A percentile compares a stretch with the other conserved stretches of the same genome.
These are phyloP conservation scores for Phanerochaete sordida DNA, from an alignment of 768 basidiomycete species.

Conservation along the genomic window DNA sequence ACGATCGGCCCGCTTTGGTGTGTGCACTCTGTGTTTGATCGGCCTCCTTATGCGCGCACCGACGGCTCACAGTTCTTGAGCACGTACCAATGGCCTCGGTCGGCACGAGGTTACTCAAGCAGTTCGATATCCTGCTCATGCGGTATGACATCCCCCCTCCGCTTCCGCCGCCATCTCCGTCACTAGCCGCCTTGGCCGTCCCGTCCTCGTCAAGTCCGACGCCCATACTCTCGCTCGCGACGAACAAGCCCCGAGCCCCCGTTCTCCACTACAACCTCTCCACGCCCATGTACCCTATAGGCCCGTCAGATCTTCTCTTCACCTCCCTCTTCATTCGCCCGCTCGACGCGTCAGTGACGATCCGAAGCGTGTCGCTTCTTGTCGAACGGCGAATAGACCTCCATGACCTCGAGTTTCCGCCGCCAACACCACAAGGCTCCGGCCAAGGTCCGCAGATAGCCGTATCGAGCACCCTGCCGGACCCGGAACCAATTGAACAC, in stretches of 20 bases:
- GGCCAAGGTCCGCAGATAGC: conserved; percentile 9
- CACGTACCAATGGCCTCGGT: conserved; percentile 64
- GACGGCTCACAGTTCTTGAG: conserved; percentile 49
- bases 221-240: conserved; percentile 34
- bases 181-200: conserved; percentile 13
- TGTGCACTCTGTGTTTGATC: background rate
- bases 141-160: conserved; percentile 60
- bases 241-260: conserved; percentile 54
- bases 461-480: conserved; percentile 8
- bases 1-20: conserved; percentile 1
- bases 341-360: conserved; percentile 48
- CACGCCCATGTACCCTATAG: conserved; percentile 55
- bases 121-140: conserved; percentile 69
- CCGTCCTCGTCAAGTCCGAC: conserved; percentile 27
- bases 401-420: conserved; percentile 17
- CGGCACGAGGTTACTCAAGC: conserved; percentile 63
- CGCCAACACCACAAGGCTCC: conserved; percentile 7
- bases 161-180: conserved; percentile 13
- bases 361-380: conserved; percentile 61
- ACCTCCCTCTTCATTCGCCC: conserved; percentile 62
- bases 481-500: background rate
- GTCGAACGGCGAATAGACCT: conserved; percentile 73
- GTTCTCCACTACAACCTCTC: conserved; percentile 58
- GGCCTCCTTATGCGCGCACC: background rate
- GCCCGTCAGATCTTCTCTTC: conserved; percentile 70